Base-by-base conservation (phyloP, 495 filamentous ascomycete genomes). In the Neurospora terricola region DNA sequence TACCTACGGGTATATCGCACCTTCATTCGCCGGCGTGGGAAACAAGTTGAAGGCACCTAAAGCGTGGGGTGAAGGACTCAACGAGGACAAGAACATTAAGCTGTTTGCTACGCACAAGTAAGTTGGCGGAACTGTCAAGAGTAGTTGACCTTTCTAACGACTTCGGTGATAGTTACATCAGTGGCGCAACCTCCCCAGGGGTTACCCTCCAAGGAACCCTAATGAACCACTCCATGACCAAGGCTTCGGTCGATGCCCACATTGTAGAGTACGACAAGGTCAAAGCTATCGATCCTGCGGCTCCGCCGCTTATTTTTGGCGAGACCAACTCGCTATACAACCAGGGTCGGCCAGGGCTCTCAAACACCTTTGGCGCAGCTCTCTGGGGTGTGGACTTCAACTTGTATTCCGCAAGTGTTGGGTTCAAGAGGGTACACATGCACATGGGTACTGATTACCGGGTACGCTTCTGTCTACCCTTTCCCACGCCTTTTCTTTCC, bases 381-480 rank as follows among this genome's bases (percentile, higher is more conserved):
- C 87, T 92, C 38, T 93, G 90, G 91, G 87, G 82, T 40, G 77
- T 91, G 12, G 90, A 93, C 77, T 92, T 91, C 83, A 87, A 87
- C 75, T 82, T 91, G 18, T 87, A 86, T 76, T 83, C 84, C 69
- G 90, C 89, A 4, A 81, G 84, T 10, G 83, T 84, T 9, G 86
- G 85, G 38, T 88, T 92, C 83, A 80, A 80, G 14, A 84, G 89
- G 62, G 84, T 89, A 8, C 88, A 91, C 76, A 90, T 91, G 87
- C 91, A 93, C 78, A 84, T 87, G 81, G 89, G 89, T 9, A 89
- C 87, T 40, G 81, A 90, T 78, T 91, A 89, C 77, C 86, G 90
- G 2, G 77, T 80, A 71, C 34, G 73, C 54, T 18, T 12, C 54
- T 37, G 14, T 54, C 45, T 23, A 54, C 45, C 69, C 62, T 69